Base-by-base conservation (phyloP, 108 stramenopile species). In the Chaetoceros tenuissimus region DNA sequence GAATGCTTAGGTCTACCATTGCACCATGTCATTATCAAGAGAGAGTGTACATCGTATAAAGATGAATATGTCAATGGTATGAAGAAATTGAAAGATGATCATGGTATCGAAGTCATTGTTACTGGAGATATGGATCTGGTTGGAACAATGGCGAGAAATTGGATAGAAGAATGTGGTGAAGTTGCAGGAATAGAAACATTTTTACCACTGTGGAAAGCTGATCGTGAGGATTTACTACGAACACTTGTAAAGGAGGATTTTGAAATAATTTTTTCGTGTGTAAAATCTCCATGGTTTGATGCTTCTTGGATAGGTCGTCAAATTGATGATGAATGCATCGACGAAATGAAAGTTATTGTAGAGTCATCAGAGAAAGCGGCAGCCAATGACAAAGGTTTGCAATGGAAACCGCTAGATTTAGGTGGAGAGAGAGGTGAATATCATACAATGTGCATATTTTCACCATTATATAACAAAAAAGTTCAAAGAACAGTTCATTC, bases 391-490 rank as follows among this genome's bases (percentile, higher is more conserved):
- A 45, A 24, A 23, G 62, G 31, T 24, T 28, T 44, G 17, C 8
- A 46, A 48, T 20, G 48, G 13, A 48, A 20, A 23, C 55, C 28
- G 10, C 55, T 73, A 22, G 72, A 78, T 74, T 43, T 74, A 24
- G 64, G 69, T 49, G 73, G 77, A 31, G 77, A 78, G 53, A 48
- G 70, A 20, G 77, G 77, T 22, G 77, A 73, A 40, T 78, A 74
- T 57, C 77, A 78, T 46, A 68, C 77, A 16, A 78, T 78, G 77
- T n/a, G n/a, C n/a, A n/a, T n/a, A n/a, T n/a, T n/a, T n/a, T n/a
- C n/a, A n/a, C n/a, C n/a, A n/a, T n/a, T n/a, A n/a, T n/a, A n/a
- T n/a, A n/a, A n/a, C n/a, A n/a, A n/a, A n/a, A n/a, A n/a, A n/a
- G n/a, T n/a, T n/a, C n/a, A n/a, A n/a, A n/a, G n/a, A n/a, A n/a